Base-by-base conservation (phyloP, 1,284 basidiomycete genomes). In the Cryptococcus sp. region DNA sequence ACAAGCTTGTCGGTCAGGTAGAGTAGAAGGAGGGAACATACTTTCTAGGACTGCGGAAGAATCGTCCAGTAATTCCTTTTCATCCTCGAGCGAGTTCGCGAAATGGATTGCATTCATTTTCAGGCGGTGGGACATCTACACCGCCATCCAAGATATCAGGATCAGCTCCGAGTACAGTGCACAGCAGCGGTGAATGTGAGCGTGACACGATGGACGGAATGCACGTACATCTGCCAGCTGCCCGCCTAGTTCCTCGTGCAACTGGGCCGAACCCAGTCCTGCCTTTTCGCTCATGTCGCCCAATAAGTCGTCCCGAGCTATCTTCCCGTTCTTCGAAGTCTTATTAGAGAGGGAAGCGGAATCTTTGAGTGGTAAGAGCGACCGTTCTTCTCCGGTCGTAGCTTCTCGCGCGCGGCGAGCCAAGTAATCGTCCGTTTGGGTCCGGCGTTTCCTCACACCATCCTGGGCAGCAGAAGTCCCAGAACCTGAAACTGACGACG, bases 71-170 rank as follows among this genome's bases (percentile, higher is more conserved):
- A 79, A 56, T 3, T 65, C 56, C 57, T 80, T 80, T 59, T 80
- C 79, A 22, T 75, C 73, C 47, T 80, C 77, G 20, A 80, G 64
- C 15, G 76, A 74, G 23, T 68, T 71, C 4, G 77, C 66, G 49
- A 80, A 79, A 60, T 80, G 78, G 1, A 79, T 56, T 2, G 78
- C 78, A 52, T 79, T 79, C 45, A 78, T 60, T 50, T 78, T 78
- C 23, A 80, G 69, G 39, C 71, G 73, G 54, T 76, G 73, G 3
- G 78, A 78, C 79, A 80, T 80, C 79, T 80, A 53, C 11, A n/a
- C n/a, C 5, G 5, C 39, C 13, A 49, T 19, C 22, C 7, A 4
- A 25, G 6, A 17, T 3, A 54, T 66, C 55, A 59, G 56, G 2
- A 54, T 66, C 53, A 59, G 58, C 50, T 42, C 3, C n/a, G 6